phyloP scores from a whole-genome alignment of 1,139 yeast species.

The Williopsis jadinii region DNA sequence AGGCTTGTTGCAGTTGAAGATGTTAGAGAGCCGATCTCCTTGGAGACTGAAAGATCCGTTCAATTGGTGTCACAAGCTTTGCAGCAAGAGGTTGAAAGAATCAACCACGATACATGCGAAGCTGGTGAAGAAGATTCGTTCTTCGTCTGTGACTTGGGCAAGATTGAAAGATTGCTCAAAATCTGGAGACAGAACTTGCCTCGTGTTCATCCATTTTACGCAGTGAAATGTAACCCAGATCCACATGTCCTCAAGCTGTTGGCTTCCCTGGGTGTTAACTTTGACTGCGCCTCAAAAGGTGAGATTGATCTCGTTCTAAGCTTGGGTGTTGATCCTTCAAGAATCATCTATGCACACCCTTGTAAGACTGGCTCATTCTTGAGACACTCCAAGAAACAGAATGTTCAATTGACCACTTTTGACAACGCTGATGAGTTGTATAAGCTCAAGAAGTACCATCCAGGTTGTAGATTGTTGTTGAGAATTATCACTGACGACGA shows the following conservation, averaged over 20 bases:
- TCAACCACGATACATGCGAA: constrained; percentile 56
- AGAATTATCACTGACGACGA: constrained; percentile 90
- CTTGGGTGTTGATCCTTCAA: constrained; percentile 53
- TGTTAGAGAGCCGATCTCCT: constrained; percentile 2
- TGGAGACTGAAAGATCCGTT: constrained; percentile 16
- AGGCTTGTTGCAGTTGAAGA: constrained; percentile 3
- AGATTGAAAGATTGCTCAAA: constrained; percentile 50
- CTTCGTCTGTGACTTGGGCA: constrained; percentile 81
- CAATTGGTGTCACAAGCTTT: constrained; percentile 35
- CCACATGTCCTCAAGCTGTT: constrained; percentile 49
- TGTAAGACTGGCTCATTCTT: constrained; percentile 81
- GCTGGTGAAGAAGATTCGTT: constrained; percentile 85
- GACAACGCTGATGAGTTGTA: constrained; percentile 82
- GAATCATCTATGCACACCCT: constrained; percentile 90
- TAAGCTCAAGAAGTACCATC: constrained; percentile 65
- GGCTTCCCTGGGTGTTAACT: constrained; percentile 60
- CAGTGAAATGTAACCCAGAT: constrained; percentile 91
- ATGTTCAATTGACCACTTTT: constrained; percentile 73
- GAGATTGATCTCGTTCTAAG: constrained; percentile 68
- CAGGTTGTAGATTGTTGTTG: constrained; percentile 61
- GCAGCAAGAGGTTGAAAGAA: constrained; percentile 32
- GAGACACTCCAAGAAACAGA: constrained; percentile 52
- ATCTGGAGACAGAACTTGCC: constrained; percentile 67
- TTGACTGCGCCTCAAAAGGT: constrained; percentile 89
- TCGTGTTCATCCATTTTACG: constrained; percentile 75